phyloP scores from a whole-genome alignment of 148 eudicot genomes.

The Limonium bicolor region DNA sequence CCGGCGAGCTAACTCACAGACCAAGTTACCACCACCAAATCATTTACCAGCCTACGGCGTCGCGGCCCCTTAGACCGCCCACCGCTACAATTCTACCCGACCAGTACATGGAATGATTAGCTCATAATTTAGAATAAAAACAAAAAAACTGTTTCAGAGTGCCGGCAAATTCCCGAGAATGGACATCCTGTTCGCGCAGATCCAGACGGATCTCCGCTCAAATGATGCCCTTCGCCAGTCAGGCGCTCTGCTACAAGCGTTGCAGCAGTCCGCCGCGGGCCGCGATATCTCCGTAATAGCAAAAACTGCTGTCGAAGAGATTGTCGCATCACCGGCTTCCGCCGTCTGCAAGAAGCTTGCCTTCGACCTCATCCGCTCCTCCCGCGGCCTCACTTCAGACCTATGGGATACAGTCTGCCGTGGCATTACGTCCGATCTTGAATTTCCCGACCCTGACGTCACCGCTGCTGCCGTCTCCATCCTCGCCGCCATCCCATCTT shows the following conservation, averaged over 20 bases:
- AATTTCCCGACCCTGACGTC: constrained; percentile 93
- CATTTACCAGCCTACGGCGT: no score
- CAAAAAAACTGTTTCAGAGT: no score
- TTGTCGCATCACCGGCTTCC: constrained; percentile 82
- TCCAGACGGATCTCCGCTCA: constrained; percentile 95
- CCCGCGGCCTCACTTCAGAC: constrained; percentile 77
- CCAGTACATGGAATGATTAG: no score
- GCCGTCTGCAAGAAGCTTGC: constrained; percentile 92
- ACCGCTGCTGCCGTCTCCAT: constrained; percentile 79
- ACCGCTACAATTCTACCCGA: no score
- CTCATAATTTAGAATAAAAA: no score
- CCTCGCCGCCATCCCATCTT: constrained; percentile 74
- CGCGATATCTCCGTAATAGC: constrained; percentile 82
- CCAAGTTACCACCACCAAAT: no score
- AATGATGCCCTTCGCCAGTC: constrained; percentile 96
- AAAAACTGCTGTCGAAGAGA: constrained; percentile 90
- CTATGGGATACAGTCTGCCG: constrained; percentile 66
- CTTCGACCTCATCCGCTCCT: constrained; percentile 74
- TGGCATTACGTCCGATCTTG: constrained; percentile 59
- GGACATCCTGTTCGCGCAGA: constrained; percentile 95
- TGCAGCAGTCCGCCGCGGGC: constrained; percentile 98
- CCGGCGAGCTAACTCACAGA: no score
- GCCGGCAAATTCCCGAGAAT: no score
- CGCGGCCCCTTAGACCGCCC: no score
- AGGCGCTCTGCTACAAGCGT: constrained; percentile 81